Evolutionary conservation across 805 yeast genomes (phyloP), one percentile per base, ranked within the genome.

Genomic region (Candida endomychidarum): DNA sequence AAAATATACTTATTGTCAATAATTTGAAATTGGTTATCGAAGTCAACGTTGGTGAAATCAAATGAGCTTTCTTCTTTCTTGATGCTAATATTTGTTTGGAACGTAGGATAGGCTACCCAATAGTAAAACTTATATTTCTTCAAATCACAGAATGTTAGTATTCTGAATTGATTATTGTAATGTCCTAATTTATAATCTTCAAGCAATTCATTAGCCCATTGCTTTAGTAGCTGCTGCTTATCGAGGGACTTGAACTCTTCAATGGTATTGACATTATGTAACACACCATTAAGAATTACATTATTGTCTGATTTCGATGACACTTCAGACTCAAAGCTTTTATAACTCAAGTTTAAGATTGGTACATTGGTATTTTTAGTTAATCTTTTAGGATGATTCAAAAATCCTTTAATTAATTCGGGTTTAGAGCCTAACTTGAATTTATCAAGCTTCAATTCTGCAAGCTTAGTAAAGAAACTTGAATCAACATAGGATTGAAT

Each of bases 71-170:
- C 7, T 17, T 23, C 36, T 18, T 8, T 22, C 2, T 19, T 7
- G 11, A 29, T 30, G 10, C 15, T 14, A 42, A 46, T 39, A 15
- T 34, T 16, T 20, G 45, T 42, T 14, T 44, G 25, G 23, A 87
- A 58, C 1, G 77, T 63, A 0, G 99, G 97, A 47, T 79, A 80
- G 11, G 87, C 83, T 48, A 86, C 75, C 99, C 99, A 95, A 61
- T 93, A 90, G 54, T 77, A 84, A 56, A 84, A 91, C 53, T 76
- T 81, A 66, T 85, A 90, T 62, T 85, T 87, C 59, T 93, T 93
- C 56, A 93, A 72, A 60, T 93, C 99, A 1, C 95, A 84, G 63
- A 81, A 93, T 29, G 89, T 72, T 20, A 90, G 64, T 9, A 68
- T 42, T 32, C 52, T 53, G 41, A 69, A 62, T 22, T 46, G 51